These are phyloP conservation scores for Lantana camara DNA, from an alignment of 257 asterid genomes.

Conservation along the genomic window DNA sequence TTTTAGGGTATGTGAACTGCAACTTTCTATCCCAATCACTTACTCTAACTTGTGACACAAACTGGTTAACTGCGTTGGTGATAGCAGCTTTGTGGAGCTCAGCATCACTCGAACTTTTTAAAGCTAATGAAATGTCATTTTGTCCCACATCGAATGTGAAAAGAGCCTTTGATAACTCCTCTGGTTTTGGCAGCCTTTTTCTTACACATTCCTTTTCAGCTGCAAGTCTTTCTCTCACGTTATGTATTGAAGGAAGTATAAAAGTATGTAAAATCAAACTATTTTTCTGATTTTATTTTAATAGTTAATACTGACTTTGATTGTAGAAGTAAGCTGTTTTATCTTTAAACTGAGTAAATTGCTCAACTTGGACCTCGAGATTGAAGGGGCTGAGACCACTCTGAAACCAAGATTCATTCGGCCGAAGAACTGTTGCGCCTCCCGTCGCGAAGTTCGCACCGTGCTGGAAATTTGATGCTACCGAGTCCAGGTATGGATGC, in stretches of 20 bases:
- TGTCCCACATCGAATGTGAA: constrained; percentile 64
- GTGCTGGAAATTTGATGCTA: constrained; percentile 45
- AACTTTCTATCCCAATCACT: too few species aligned
- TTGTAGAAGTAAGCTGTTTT: constrained; percentile 40
- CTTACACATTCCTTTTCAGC: constrained; percentile 19
- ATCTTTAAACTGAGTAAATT: constrained; percentile 51
- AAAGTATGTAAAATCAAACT: not conserved
- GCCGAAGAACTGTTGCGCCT: constrained; percentile 58
- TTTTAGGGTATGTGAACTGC: too few species aligned
- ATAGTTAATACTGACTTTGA: constrained; percentile 38
- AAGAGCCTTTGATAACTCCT: constrained; percentile 47
- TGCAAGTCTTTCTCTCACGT: constrained; percentile 6
- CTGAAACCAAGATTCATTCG: constrained; percentile 44
- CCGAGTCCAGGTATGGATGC: constrained; percentile 60
- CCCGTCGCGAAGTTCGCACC: constrained; percentile 78
- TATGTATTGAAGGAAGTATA: too few species aligned
- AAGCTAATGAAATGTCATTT: constrained; percentile 44
- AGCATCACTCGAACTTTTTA: constrained; percentile 18
- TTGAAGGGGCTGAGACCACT: constrained; percentile 52
- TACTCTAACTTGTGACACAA: constrained; percentile 45
- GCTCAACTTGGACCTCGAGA: constrained; percentile 65
- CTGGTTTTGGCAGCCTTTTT: constrained; percentile 45
- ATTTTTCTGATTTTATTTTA: too few species aligned
- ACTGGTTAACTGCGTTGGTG: constrained; percentile 31
- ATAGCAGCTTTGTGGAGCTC: constrained; percentile 30